These are phyloP conservation scores for Colletotrichum sidae DNA, from an alignment of 2,329 filamentous ascomycete genomes.

Conservation along the genomic window DNA sequence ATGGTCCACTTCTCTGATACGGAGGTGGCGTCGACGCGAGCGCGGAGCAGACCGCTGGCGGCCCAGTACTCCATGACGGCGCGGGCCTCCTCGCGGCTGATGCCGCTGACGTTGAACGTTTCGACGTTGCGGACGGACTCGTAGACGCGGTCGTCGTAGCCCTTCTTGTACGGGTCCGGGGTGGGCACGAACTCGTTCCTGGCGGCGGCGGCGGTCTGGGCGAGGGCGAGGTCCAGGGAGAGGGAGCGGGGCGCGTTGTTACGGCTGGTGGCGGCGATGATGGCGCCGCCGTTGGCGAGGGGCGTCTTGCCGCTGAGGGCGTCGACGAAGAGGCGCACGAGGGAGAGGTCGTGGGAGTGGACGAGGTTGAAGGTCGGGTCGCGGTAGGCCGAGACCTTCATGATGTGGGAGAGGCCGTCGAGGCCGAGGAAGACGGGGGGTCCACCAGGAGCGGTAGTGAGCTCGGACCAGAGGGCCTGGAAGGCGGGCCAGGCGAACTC, in stretches of 20 bases:
- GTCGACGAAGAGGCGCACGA: constrained; percentile 81
- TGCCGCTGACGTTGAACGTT: constrained; percentile 70
- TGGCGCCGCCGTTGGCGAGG: constrained; percentile 79
- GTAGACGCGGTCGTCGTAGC: constrained; percentile 69
- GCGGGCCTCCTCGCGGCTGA: constrained; percentile 80
- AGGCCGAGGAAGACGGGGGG: constrained; percentile 77
- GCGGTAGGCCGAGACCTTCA: constrained; percentile 82
- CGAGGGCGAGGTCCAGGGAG: constrained; percentile 76
- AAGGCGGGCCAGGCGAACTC: constrained; percentile 86
- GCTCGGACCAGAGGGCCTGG: constrained; percentile 83
- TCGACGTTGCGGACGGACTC: constrained; percentile 62
- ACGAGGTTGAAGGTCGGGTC: constrained; percentile 77
- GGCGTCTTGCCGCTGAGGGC: constrained; percentile 71
- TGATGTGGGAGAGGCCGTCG: constrained; percentile 85
- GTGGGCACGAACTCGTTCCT: constrained; percentile 51
- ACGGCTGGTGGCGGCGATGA: constrained; percentile 79
- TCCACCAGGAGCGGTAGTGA: constrained; percentile 63
- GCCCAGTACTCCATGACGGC: constrained; percentile 94
- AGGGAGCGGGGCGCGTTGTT: constrained; percentile 75
- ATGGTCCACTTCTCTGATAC: constrained; percentile 88
- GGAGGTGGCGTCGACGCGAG: constrained; percentile 74
- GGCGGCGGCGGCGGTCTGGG: constrained; percentile 61
- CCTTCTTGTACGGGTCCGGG: constrained; percentile 65
- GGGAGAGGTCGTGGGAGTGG: constrained; percentile 85
- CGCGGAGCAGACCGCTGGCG: constrained; percentile 81